phyloP scores from a whole-genome alignment of 352 stramenopile genomes.

The Globisporangium abappressorium region DNA sequence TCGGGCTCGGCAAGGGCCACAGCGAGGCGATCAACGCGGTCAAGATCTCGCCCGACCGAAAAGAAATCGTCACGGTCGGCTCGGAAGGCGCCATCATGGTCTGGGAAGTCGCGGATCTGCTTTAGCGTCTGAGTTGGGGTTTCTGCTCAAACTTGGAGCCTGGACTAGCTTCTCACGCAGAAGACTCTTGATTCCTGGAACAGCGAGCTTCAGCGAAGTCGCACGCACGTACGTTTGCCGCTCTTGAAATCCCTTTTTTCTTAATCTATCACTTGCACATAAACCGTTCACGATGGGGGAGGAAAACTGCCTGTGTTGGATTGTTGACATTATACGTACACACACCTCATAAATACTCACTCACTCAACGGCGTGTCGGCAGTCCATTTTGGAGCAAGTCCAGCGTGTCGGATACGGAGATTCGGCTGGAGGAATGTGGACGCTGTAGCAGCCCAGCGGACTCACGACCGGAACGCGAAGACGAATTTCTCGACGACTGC shows the following conservation, averaged over 20 bases:
- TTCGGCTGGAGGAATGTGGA: neutral
- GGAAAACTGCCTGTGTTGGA: constrained; percentile 7
- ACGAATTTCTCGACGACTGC: neutral
- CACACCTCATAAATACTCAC: constrained; percentile 16
- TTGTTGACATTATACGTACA: constrained; percentile 6
- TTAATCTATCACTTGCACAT: neutral
- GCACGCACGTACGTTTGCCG: neutral
- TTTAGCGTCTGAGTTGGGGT: constrained; percentile 10
- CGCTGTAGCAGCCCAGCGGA: neutral
- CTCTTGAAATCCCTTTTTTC: neutral
- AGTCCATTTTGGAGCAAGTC: constrained; percentile 8
- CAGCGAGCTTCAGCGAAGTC: neutral
- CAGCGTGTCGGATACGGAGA: constrained; percentile 2
- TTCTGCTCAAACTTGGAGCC: neutral
- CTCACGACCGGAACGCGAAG: constrained; percentile 8
- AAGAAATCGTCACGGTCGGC: constrained; percentile 92
- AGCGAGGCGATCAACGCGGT: constrained; percentile 92
- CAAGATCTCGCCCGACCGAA: constrained; percentile 91
- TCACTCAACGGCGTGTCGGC: constrained; percentile 12
- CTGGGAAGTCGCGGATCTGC: constrained; percentile 83
- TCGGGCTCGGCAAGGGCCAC: constrained; percentile 89
- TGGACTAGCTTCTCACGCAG: neutral
- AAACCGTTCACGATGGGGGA: neutral
- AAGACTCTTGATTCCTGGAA: neutral
- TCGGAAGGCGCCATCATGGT: constrained; percentile 95